Evolutionary conservation across 345 rosid genomes (phyloP), one percentile per base, ranked within the genome.

Genomic region (Microthlaspi erraticum): DNA sequence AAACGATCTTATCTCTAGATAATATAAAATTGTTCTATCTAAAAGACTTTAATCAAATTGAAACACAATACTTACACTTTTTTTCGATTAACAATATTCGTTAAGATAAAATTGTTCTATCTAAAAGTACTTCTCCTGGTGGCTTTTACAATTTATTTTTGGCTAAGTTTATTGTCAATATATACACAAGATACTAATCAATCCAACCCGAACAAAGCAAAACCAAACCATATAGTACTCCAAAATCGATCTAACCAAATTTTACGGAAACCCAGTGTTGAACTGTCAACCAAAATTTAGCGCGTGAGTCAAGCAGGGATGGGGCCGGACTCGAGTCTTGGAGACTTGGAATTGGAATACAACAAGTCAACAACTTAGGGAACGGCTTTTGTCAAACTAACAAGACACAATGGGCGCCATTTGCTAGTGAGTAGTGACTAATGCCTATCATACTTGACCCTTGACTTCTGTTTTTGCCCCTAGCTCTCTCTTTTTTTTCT

Each of bases 391-490:
- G 26, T 3, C 29, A 68, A 68, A 29, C 14, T 19, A 71, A 34
- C 54, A 34, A 73, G 64, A 64, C 44, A 56, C 49, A 26, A 36
- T 44, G 46, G 70, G 70, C 41, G 38, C 49, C 56, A 55, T 55
- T 54, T 23, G 20, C 41, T 3, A 14, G 42, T 54, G 64, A 56
- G 20, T 3, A 14, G 42, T 54, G 64, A 56, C 64, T 20, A 50
- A 63, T 13, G 23, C 1, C 29, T 26, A 23, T 26, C 4, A 26
- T 44, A 45, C 58, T 55, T 72, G 65, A 72, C 71, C 49, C 49
- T 73, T 73, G 71, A 73, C 71, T 55, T 71, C 7, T 7, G n/a
- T 34, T 53, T 31, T 17, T 3, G 29, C 0, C 29, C 4, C 26
- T 26, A 3, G 3, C 26, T 10, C 23, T 26, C 17, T 23, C 29